Base-by-base conservation (phyloP, 257 asterid genomes). In the Mitragyna speciosa region DNA sequence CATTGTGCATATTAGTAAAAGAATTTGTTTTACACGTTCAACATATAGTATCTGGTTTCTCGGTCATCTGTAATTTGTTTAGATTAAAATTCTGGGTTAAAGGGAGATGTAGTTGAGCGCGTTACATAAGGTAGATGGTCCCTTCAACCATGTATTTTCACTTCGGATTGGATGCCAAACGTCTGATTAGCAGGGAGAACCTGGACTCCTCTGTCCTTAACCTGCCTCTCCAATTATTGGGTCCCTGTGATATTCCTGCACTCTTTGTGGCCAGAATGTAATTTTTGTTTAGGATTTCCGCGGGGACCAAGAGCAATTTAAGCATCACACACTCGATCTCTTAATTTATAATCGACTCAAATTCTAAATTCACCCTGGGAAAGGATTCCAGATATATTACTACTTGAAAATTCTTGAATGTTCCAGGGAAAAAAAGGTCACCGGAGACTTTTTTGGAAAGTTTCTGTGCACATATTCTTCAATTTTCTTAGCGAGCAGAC, bases 131-230 rank as follows among this genome's bases (percentile, higher is more conserved):
- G 70, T 16, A 71, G 39, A 64, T 79, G 77, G 81, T 83, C 83
- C 86, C 77, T 47, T 33, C 26, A 65, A 54, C 49, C 71, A 63
- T 80, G 78, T 75, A 78, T 49, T 78, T 76, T 39, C 75, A n/a
- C 63, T 36, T 78, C 51, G 80, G 70, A 75, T 65, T 81, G 84
- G 85, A 64, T 75, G 81, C 87, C 82, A 75, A 67, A 78, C 78
- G 85, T 81, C 78, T 75, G 75, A 83, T 70, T 78, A 81, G 45
- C 43, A 52, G 72, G 45, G 54, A 58, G 65, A 64, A 80, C 71
- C 76, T 82, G 73, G 81, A 68, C 72, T 63, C 82, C 49, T 52
- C 41, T 82, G 76, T 77, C 81, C 64, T 73, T 59, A 59, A 58
- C 74, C 72, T 84, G 87, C 67, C 82, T 67, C 78, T 45, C 77